Conservation (phyloP, 2,329 filamentous ascomycete genomes). For the Ambrosiella cleistominuta region DNA sequence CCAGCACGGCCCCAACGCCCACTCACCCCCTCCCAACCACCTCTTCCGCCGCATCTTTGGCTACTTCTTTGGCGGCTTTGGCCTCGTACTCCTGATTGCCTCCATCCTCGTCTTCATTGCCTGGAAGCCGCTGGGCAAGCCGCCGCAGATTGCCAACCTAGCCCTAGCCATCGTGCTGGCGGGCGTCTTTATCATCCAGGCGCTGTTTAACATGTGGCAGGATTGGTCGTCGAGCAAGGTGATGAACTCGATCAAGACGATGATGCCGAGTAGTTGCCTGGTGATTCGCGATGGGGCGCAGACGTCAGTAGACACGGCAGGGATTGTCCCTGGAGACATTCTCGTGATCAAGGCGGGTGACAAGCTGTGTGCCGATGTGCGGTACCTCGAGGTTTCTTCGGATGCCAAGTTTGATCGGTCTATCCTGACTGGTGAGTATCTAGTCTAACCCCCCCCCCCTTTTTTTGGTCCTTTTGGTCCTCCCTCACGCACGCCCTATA, state of each 20-base stretch:
- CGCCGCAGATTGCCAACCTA: conserved; percentile 50
- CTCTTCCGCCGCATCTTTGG: conserved; percentile 30
- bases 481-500: conserved; percentile 40
- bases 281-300: conserved; percentile 64
- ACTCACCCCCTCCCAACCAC: conserved; percentile 46
- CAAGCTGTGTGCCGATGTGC: conserved; percentile 75
- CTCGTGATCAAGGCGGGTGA: conserved; percentile 79
- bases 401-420: conserved; percentile 84
- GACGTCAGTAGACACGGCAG: conserved; percentile 75
- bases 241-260: conserved; percentile 63
- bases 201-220: conserved; percentile 51
- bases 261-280: conserved; percentile 59
- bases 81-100: conserved; percentile 49
- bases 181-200: conserved; percentile 52
- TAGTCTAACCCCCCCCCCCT: conserved; percentile 19
- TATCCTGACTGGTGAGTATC: conserved; percentile 85
- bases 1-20: conserved; percentile 49
- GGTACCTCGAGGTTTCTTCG: conserved; percentile 64
- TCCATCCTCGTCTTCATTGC: conserved; percentile 57
- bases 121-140: conserved; percentile 57
- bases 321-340: conserved; percentile 86
- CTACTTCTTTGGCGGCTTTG: conserved; percentile 67
- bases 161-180: conserved; percentile 57
- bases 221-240: conserved; percentile 63
- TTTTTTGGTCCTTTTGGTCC: conserved; percentile 48